A percentile compares a stretch with the other conserved stretches of the same genome.
Evolutionary conservation across 179 eudicot genomes (phyloP).

Genomic region (Drosera spatulata): DNA sequence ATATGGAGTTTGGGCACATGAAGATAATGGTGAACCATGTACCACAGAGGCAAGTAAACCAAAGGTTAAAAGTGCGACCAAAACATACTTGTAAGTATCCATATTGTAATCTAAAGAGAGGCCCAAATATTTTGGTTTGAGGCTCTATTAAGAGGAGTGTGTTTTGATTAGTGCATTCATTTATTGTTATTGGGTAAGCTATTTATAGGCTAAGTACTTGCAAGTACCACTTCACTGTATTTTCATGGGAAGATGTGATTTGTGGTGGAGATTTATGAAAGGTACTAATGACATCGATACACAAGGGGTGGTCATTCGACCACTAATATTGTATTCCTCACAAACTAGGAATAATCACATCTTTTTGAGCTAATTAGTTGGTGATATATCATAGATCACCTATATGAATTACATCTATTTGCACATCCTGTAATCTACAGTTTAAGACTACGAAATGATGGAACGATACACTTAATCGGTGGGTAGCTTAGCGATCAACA

Average conservation of each 20-base stretch:
- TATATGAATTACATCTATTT: too few relatives aligned
- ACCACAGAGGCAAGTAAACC: not conserved
- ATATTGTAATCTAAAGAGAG: not conserved
- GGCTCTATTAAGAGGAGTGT: not conserved
- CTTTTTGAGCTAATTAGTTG: too few relatives aligned
- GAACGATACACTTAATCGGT: too few relatives aligned
- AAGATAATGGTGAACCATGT: conserved; percentile 20
- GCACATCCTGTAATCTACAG: too few relatives aligned
- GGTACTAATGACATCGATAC: not conserved
- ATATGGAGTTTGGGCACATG: conserved; percentile 32
- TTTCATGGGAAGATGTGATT: too few relatives aligned
- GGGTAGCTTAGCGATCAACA: too few relatives aligned
- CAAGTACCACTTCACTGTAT: not conserved
- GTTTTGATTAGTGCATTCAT: not conserved
- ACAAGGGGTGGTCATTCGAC: too few relatives aligned
- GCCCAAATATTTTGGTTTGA: not conserved
- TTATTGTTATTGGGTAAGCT: not conserved
- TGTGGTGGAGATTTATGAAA: not conserved
- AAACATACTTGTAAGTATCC: not conserved
- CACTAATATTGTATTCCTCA: too few relatives aligned
- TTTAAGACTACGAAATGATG: too few relatives aligned
- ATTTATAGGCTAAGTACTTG: not conserved
- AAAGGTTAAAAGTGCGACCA: not conserved
- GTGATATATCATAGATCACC: too few relatives aligned
- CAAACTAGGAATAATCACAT: too few relatives aligned